Conservation (phyloP, 139 green algal species). For the Coelastrella sp. region DNA sequence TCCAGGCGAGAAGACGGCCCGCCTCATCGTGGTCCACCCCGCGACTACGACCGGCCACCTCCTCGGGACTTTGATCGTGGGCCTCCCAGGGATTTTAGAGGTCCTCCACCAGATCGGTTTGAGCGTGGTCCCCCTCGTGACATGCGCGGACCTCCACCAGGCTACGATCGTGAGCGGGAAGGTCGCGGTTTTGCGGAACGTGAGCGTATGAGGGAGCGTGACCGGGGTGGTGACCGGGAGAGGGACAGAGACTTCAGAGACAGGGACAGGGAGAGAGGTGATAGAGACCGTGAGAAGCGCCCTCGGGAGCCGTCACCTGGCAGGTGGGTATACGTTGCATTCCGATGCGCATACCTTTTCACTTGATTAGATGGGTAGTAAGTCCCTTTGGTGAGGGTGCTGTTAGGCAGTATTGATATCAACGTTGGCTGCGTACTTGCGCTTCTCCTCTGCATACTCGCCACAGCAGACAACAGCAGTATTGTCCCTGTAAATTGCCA, state of each 20-base stretch:
- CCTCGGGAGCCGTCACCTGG: conserved; percentile 36
- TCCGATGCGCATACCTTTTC: background rate
- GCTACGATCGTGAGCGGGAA: conserved; percentile 44
- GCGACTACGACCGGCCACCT: background rate
- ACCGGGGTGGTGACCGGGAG: conserved; percentile 28
- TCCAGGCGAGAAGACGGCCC: background rate
- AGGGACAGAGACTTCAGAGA: conserved; percentile 35
- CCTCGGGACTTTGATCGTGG: background rate
- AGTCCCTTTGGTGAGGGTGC: no score
- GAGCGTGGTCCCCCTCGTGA: background rate
- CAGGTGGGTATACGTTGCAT: background rate
- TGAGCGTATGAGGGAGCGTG: conserved; percentile 7
- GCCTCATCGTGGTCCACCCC: background rate
- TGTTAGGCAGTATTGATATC: no score
- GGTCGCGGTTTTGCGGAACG: background rate
- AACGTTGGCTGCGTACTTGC: no score
- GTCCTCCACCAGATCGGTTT: background rate
- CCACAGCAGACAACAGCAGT: no score
- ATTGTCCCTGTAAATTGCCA: no score
- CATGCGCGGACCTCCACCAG: conserved; percentile 20
- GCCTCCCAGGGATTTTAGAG: background rate
- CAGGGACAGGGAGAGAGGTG: conserved; percentile 42
- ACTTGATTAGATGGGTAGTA: background rate
- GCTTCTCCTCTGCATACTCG: no score
- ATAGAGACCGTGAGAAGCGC: conserved; percentile 37